These are phyloP conservation scores for Kwoniella sp. DNA, from an alignment of 768 basidiomycete genomes.

Conservation along the genomic window DNA sequence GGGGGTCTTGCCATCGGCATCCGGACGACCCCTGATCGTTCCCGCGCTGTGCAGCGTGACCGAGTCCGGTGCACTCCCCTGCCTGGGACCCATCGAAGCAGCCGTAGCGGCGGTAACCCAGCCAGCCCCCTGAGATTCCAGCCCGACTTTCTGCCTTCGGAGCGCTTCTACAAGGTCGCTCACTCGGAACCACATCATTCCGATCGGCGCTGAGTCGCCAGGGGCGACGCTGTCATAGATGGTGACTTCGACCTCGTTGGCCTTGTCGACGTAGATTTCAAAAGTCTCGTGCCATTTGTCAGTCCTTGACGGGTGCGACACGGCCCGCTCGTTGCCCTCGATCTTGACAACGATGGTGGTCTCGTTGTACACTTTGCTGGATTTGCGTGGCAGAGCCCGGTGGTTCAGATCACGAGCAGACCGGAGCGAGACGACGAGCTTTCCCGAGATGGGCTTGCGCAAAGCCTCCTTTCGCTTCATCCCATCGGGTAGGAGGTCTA, in stretches of 20 bases:
- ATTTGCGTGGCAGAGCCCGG: conserved; percentile 73
- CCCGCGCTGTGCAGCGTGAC: conserved; percentile 38
- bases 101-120: conserved; percentile 80
- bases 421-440: conserved; percentile 79
- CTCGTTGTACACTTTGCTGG: conserved; percentile 73
- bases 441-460: conserved; percentile 92
- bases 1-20: conserved; percentile 29
- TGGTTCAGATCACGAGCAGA: conserved; percentile 93
- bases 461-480: conserved; percentile 82
- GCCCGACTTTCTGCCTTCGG: conserved; percentile 81
- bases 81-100: conserved; percentile 52
- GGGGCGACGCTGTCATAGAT: conserved; percentile 82
- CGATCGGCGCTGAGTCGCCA: conserved; percentile 80
- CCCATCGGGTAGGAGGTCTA: conserved; percentile 63
- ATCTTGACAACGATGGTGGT: conserved; percentile 92
- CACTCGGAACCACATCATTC: conserved; percentile 89
- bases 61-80: conserved; percentile 33
- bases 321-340: conserved; percentile 87
- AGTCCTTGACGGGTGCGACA: conserved; percentile 85
- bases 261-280: conserved; percentile 93
- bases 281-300: conserved; percentile 99
- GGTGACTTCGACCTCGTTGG: conserved; percentile 95
- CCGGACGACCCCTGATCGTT: conserved; percentile 27
- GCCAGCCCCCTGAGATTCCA: conserved; percentile 65
- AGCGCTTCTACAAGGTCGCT: conserved; percentile 90